Conservation (phyloP, 345 rosid species). For the Euphorbia peplus region DNA sequence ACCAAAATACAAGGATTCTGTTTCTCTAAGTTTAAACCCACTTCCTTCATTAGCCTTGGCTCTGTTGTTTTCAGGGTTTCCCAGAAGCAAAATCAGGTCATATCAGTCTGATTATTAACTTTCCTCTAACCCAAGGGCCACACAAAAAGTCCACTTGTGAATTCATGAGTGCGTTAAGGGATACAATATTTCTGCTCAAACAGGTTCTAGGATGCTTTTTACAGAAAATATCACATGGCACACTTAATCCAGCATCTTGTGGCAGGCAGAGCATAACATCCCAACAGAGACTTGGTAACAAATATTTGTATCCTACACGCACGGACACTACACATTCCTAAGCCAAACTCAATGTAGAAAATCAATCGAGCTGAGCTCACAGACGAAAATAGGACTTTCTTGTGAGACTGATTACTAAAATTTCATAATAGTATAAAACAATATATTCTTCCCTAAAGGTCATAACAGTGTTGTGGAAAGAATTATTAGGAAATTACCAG, state of each 20-base stretch:
- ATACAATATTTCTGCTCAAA: not conserved
- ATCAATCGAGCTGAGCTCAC: too few species aligned
- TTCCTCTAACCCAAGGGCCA: not conserved
- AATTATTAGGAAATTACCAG: slow-evolving; percentile 36
- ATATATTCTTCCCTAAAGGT: not conserved
- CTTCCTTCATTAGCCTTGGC: too few species aligned
- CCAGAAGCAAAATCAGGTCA: not conserved
- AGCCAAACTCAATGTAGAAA: too few species aligned
- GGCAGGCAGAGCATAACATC: not conserved
- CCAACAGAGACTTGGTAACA: not conserved
- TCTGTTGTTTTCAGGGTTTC: too few species aligned
- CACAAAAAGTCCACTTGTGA: not conserved
- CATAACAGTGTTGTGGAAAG: slow-evolving; percentile 6
- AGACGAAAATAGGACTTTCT: too few species aligned
- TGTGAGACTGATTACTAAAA: not conserved
- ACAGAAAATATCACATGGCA: not conserved
- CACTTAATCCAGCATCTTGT: not conserved
- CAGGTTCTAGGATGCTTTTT: not conserved
- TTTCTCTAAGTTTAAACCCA: too few species aligned
- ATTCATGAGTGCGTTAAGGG: not conserved
- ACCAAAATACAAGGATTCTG: not conserved
- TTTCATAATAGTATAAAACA: not conserved
- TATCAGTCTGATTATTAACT: not conserved
- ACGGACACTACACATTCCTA: not conserved
- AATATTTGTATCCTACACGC: not conserved